Evolutionary conservation across 1,284 basidiomycete species (phyloP).

Genomic region (Cystobasidium slooffiae): DNA sequence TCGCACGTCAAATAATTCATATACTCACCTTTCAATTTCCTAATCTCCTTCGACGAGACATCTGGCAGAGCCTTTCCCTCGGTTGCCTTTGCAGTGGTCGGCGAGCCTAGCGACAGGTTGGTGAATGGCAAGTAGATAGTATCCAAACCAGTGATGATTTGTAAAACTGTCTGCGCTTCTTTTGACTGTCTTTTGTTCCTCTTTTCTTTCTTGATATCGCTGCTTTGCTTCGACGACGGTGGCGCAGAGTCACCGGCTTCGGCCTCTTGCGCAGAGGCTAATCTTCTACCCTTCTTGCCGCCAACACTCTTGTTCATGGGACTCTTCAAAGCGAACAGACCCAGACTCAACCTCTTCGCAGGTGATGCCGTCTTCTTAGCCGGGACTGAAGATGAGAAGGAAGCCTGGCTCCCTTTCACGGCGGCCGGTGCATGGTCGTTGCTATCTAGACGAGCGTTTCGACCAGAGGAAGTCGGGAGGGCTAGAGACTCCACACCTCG

Average conservation of each 20-base stretch:
- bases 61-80: conserved; percentile 17
- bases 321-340: neutral
- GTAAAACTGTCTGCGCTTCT: conserved; percentile 17
- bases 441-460: neutral
- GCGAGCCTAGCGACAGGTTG: neutral
- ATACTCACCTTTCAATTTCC: conserved; percentile 45
- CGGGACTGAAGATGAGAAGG: neutral
- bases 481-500: neutral
- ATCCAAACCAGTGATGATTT: conserved; percentile 31
- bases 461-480: neutral
- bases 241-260: no score
- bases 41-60: conserved; percentile 46
- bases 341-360: neutral
- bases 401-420: conserved; percentile 2
- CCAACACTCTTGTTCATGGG: neutral
- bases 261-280: neutral
- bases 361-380: neutral
- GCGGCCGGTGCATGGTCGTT: neutral
- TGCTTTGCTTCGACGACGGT: neutral
- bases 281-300: no score
- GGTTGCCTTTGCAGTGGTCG: neutral
- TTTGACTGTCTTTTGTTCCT: neutral
- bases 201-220: neutral
- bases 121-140: conserved; percentile 7
- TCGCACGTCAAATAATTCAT: neutral